Conservation (phyloP, 225 moss, liverwort and hornwort genomes). For the Bryum argenteum region DNA sequence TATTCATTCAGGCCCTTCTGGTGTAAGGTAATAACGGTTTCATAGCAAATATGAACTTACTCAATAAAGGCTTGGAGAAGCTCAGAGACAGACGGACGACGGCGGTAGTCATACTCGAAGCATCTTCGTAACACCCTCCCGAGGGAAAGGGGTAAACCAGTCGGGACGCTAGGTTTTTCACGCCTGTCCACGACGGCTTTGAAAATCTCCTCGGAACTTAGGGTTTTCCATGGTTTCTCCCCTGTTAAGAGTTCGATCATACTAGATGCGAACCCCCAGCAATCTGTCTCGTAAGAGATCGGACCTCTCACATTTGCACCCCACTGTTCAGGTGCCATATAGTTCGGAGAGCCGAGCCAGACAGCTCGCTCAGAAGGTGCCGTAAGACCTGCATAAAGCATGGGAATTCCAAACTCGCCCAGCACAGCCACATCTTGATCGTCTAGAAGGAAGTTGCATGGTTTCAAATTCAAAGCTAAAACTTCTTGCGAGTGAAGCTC, state of each 20-base stretch:
- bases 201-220: conserved; percentile 72
- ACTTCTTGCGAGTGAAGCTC: conserved; percentile 88
- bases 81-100: conserved; percentile 77
- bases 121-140: conserved; percentile 71
- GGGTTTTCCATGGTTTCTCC: conserved; percentile 67
- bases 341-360: conserved; percentile 95
- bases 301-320: conserved; percentile 82
- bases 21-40: neutral
- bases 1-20: conserved; percentile 6
- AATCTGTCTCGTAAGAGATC: conserved; percentile 81
- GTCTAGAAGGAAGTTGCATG: conserved; percentile 91
- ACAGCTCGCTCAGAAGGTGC: conserved; percentile 73
- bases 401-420: conserved; percentile 93
- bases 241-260: conserved; percentile 84
- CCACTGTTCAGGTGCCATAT: conserved; percentile 99
- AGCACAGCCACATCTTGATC: conserved; percentile 80
- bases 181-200: conserved; percentile 71
- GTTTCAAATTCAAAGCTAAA: conserved; percentile 89
- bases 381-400: conserved; percentile 67
- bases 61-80: conserved; percentile 70
- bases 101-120: conserved; percentile 87
- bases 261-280: conserved; percentile 93
- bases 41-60: conserved; percentile 42
- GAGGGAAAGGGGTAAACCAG: conserved; percentile 69
- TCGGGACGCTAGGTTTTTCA: conserved; percentile 68